Base-by-base conservation (phyloP, 2,329 filamentous ascomycete genomes). In the Pyricularia pennisetigena region DNA sequence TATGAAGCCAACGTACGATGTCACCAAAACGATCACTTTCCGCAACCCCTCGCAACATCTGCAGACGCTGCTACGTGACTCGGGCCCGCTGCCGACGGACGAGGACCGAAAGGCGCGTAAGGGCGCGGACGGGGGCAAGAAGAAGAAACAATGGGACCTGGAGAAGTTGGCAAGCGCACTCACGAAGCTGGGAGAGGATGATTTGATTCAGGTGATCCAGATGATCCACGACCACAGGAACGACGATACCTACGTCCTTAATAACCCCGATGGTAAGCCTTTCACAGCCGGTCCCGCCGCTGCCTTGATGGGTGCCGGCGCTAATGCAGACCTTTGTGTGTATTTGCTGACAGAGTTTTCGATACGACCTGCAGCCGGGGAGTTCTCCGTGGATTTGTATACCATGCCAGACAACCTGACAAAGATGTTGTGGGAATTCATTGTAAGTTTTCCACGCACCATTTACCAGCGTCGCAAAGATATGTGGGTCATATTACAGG, bases 141-240 rank as follows among this genome's bases (percentile, higher is more conserved):
- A 95, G 84, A 91, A 88, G 77, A 86, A 90, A 72, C 81, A 82
- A 67, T 83, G 81, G 73, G 95, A 99, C 78, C 95, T 97, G 83
- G 95, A 99, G 82, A 98, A 97, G 84, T 87, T 99, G 74, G 95
- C 94, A 35, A 94, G 98, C 69, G 93, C 90, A 0, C 83, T 99
- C 69, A 89, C 94, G 77, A 93, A 92, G 82, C 87, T 99, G 29
- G 86, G 87, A 71, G 95, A 99, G 82, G 95, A 99, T 72, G 94
- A 98, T 75, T 82, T 99, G 61, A 83, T 99, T 70, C 92, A 95
- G 73, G 93, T 98, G 28, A 96, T 99, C 70, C 94, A 98, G 81
- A 90, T 99, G 87, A 94, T 99, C 71, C 95, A 98, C 78, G 95
- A 99, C 80, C 92, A 97, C 81, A 98, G 98, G 84, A 89, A 88